Conservation (phyloP, 176 grass and related monocot genomes). For the Oryza glaberrima region DNA sequence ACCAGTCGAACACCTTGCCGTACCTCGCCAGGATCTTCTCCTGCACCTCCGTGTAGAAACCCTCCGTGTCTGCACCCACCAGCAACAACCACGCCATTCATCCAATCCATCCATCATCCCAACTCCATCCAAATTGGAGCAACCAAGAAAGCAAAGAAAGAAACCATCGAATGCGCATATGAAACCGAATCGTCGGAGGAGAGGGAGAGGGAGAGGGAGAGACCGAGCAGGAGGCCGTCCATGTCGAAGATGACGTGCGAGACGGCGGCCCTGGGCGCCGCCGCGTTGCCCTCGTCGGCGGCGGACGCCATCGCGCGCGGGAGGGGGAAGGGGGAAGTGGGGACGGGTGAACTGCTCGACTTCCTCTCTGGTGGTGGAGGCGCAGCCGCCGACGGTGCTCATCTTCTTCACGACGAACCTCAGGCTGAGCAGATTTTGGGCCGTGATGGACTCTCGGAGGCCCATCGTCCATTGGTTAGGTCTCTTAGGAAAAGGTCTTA, state of each 20-base stretch:
- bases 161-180: neutral
- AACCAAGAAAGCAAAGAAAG: neutral
- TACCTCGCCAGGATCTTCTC: conserved; percentile 86
- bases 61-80: conserved; percentile 71
- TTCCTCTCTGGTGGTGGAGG: neutral
- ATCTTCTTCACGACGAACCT: too few species aligned
- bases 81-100: neutral
- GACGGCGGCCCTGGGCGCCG: conserved; percentile 29
- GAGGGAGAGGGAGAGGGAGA: neutral
- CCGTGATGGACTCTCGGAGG: too few species aligned
- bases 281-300: conserved; percentile 19
- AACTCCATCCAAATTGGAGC: neutral
- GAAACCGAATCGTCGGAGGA: neutral
- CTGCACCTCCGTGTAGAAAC: conserved; percentile 94
- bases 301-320: conserved; percentile 36
- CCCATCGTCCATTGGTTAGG: too few species aligned
- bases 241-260: conserved; percentile 96
- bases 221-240: conserved; percentile 89
- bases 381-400: neutral
- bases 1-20: conserved; percentile 92
- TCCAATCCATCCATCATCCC: neutral
- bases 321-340: neutral
- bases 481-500: too few species aligned
- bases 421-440: neutral
- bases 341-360: neutral